Conservation (phyloP, 345 rosid genomes). For the Ailanthus altissimus region DNA sequence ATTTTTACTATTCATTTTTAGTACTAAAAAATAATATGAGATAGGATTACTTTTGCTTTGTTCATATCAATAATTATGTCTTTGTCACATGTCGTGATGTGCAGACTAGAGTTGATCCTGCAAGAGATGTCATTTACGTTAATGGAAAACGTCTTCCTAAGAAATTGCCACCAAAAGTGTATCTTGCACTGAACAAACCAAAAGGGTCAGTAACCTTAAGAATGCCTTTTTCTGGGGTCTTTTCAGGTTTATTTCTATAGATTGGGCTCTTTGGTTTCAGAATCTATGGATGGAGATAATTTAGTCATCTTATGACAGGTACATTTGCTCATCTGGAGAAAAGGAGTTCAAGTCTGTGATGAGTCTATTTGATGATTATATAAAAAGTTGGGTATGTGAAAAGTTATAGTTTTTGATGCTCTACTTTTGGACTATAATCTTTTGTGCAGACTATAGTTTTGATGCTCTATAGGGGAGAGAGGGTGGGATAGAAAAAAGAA, state of each 20-base stretch:
- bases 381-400: conserved; percentile 68
- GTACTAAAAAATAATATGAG: neutral
- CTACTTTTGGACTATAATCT: neutral
- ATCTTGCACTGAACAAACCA: conserved; percentile 92
- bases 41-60: neutral
- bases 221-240: neutral
- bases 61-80: neutral
- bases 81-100: conserved; percentile 18
- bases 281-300: conserved; percentile 4
- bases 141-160: conserved; percentile 88
- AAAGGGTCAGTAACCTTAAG: conserved; percentile 68
- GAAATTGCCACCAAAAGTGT: conserved; percentile 86
- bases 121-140: conserved; percentile 76
- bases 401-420: conserved; percentile 1
- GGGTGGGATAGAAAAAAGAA: neutral
- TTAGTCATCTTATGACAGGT: conserved; percentile 47
- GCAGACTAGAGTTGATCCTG: conserved; percentile 90
- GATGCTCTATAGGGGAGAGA: too few species aligned
- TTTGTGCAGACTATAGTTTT: neutral
- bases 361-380: conserved; percentile 67
- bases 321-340: conserved; percentile 90
- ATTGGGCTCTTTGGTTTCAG: neutral
- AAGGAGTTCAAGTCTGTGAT: conserved; percentile 72
- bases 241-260: conserved; percentile 10
- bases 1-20: neutral